Evolutionary conservation across 2,329 filamentous ascomycete species (phyloP).

Genomic region (Fusarium secorum): DNA sequence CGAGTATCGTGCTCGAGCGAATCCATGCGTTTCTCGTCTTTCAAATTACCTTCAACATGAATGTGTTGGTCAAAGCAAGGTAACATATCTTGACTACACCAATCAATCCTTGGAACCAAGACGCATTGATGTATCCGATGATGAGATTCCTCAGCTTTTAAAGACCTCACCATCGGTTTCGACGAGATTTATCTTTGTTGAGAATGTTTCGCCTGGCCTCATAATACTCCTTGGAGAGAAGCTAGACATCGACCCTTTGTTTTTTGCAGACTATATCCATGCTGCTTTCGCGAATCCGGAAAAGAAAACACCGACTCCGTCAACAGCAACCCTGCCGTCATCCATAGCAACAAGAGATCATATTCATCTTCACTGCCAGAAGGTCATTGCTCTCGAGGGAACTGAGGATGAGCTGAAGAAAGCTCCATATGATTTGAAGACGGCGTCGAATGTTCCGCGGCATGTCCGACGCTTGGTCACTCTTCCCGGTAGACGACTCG

Average conservation of each 20-base stretch:
- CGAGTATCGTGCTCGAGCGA: neutral
- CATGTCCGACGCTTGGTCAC: rapidly evolving
- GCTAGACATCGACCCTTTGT: too few species aligned
- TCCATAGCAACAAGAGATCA: neutral
- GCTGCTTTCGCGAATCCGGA: neutral
- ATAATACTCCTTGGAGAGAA: too few species aligned
- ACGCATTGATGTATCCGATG: rapidly evolving
- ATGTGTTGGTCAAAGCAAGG: rapidly evolving
- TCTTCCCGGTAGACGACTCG: neutral
- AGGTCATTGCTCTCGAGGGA: rapidly evolving
- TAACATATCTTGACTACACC: neutral
- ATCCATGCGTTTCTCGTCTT: neutral
- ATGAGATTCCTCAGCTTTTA: rapidly evolving
- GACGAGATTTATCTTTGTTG: too few species aligned
- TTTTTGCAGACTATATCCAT: neutral
- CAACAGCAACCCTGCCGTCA: rapidly evolving
- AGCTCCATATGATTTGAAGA: rapidly evolving
- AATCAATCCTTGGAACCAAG: rapidly evolving
- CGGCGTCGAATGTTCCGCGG: rapidly evolving
- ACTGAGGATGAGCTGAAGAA: rapidly evolving
- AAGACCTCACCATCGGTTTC: rapidly evolving
- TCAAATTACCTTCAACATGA: rapidly evolving
- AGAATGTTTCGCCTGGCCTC: too few species aligned
- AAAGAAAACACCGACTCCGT: rapidly evolving
- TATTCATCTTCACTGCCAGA: neutral